Conservation (phyloP, 2,329 filamentous ascomycete species). For the Elsinoe perseae region DNA sequence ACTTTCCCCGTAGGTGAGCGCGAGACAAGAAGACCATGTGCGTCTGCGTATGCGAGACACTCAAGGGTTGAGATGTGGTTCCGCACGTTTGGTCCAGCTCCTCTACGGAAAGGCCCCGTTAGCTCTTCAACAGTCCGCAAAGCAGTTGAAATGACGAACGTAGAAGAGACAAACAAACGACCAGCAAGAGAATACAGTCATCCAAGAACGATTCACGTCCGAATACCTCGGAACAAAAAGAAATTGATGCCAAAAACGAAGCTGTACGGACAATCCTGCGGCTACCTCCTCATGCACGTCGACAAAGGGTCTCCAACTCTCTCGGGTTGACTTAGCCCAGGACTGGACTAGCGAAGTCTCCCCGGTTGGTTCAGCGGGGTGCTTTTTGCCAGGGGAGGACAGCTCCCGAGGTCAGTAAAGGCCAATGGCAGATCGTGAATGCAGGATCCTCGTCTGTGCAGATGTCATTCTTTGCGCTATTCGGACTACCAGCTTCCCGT, state of each 20-base stretch:
- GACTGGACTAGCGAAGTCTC: constrained; percentile 5
- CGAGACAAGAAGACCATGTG: background rate
- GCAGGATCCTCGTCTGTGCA: constrained; percentile 7
- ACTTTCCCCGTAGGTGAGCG: background rate
- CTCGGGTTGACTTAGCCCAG: background rate
- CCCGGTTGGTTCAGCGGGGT: constrained; percentile 8
- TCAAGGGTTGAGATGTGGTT: constrained; percentile 1
- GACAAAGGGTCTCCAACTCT: background rate
- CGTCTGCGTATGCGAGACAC: background rate
- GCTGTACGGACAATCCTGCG: background rate
- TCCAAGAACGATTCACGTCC: too few relatives aligned
- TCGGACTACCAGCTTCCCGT: background rate
- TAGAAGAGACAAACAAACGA: background rate
- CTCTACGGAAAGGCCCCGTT: constrained; percentile 13
- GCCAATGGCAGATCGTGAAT: background rate
- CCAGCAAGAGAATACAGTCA: background rate
- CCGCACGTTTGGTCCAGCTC: constrained; percentile 10
- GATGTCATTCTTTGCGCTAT: background rate
- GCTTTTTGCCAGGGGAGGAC: constrained; percentile 2
- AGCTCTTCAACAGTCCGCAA: constrained; percentile 1
- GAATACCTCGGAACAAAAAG: too few relatives aligned
- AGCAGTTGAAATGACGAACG: background rate
- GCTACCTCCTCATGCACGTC: background rate
- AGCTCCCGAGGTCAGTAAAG: background rate
- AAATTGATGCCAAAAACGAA: background rate